Base-by-base conservation (phyloP, 2,329 filamentous ascomycete species). In the Ophiostoma perfectum region DNA sequence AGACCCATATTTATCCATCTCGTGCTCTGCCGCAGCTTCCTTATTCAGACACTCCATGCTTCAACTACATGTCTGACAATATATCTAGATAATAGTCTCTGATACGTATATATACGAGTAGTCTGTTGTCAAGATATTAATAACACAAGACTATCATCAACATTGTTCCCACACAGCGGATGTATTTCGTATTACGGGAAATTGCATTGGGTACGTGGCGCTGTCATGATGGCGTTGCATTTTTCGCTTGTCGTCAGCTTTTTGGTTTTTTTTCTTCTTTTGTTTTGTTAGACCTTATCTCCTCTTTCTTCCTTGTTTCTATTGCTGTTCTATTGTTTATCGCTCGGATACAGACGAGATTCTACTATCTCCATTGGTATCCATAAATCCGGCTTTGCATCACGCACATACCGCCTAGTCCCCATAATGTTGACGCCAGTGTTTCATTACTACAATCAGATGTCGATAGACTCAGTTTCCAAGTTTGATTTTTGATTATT, bases 1-100 rank as follows among this genome's bases (percentile, higher is more conserved):
- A 66, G 55, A 60, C 39, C 60, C 65, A 45, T 44, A 41, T 66
- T 44, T 65, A 39, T 62, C 5, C 58, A 14, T 36, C 12, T 41
- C 36, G 9, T 39, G 27, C 38, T 27, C 27, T 27, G 27, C 27
- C 27, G 27, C 1, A 27, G 27, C 27, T 27, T 27, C 27, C 27
- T 27, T 27, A 27, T 27, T 27, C 27, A 27, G 27, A 27, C 27
- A 27, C 27, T 27, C 27, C 27, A 27, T 27, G 27, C 27, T 27
- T 27, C 27, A 27, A 27, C 27, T 27, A 27, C 27, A 27, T 27
- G 27, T 27, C 27, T 27, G 27, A 27, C 27, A 27, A 27, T 27
- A 27, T 27, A 27, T 27, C 27, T 27, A 27, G 27, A 27, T 27
- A 27, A 27, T 27, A 27, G 27, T 27, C 27, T 27, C 2, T 27